A percentile compares a stretch with the other conserved stretches of the same genome.
Evolutionary conservation across 768 basidiomycete species (phyloP).

Genomic region (Leccinum sublutescens): DNA sequence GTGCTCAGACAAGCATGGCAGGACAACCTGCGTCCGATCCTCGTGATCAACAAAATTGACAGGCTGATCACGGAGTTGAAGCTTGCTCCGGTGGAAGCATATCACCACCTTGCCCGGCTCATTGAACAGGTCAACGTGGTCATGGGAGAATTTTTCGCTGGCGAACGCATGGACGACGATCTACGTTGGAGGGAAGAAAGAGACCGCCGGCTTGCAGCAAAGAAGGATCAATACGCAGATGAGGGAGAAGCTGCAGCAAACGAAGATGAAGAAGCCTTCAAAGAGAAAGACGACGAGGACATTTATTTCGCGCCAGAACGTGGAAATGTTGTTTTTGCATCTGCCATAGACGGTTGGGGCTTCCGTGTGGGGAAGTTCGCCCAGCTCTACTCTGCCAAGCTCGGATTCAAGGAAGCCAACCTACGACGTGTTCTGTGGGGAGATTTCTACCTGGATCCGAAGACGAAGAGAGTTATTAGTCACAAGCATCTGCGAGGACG

Average conservation of each 20-base stretch:
- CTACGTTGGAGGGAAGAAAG: constrained; percentile 91
- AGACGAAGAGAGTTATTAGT: constrained; percentile 89
- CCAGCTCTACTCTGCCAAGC: constrained; percentile 84
- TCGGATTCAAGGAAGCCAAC: constrained; percentile 87
- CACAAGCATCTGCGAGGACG: constrained; percentile 88
- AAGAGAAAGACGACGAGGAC: constrained; percentile 97
- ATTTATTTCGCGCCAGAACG: constrained; percentile 95
- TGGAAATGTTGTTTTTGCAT: constrained; percentile 96
- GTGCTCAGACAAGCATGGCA: constrained; percentile 95
- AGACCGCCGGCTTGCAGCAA: constrained; percentile 73
- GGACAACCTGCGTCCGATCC: constrained; percentile 82
- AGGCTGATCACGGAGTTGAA: constrained; percentile 92
- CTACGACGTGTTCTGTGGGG: constrained; percentile 91
- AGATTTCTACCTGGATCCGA: constrained; percentile 95
- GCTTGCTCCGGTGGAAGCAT: constrained; percentile 86
- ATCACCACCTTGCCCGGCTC: constrained; percentile 88
- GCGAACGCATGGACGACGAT: constrained; percentile 96
- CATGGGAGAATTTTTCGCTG: constrained; percentile 94
- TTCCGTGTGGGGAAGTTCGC: constrained; percentile 94
- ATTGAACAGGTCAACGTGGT: constrained; percentile 98
- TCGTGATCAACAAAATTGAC: constrained; percentile 97
- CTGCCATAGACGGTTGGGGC: constrained; percentile 96
- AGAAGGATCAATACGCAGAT: constrained; percentile 68
- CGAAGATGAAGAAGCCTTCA: constrained; percentile 67
- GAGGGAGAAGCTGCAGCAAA: constrained; percentile 60